Base-by-base conservation (phyloP, 1,284 basidiomycete genomes). In the Apiotrichum sp. region DNA sequence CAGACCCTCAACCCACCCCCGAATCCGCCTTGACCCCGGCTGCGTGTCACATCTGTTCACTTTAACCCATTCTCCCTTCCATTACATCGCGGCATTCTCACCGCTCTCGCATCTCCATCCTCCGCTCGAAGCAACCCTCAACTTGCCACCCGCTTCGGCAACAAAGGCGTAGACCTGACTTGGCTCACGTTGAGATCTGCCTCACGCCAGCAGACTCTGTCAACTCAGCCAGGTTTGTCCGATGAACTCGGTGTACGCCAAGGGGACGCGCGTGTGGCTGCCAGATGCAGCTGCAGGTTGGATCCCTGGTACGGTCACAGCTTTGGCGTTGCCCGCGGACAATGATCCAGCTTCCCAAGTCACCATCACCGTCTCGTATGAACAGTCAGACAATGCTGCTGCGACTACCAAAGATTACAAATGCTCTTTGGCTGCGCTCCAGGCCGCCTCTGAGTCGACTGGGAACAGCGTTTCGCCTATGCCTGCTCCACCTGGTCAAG, bases 201-300 rank as follows among this genome's bases (percentile, higher is more conserved):
- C 45, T 51, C 46, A 38, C 45, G 35, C 47, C 10, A 41, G 33
- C 11, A 7, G 10, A n/a, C 5, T 34, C 40, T 14, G 11, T 22
- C 8, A 29, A 46, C 7, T 11, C 14, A 7, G 31, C 29, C 32
- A 32, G 40, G 6, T 46, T 32, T 29, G 41, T 31, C 33, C 39
- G 14, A 72, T 74, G 72, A 40, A 72, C 53, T 64, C 68, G n/a
- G 56, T 67, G 34, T 77, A 77, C 58, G 50, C 62, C 50, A 77
- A 75, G 62, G 76, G 74, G 9, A 75, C 75, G 8, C 62, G 71
- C 36, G 73, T 77, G 48, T 77, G 76, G 76, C 64, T 77, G 10
- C 74, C 75, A 7, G 74, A 76, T 52, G 53, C 67, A 0, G 47
- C 63, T 11, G 65, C 69, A 9, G 73, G 72, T 43, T 78, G 76